Evolutionary conservation across 768 basidiomycete genomes (phyloP), one percentile per base, ranked within the genome.

Genomic region (Fistulinella prunicolor): DNA sequence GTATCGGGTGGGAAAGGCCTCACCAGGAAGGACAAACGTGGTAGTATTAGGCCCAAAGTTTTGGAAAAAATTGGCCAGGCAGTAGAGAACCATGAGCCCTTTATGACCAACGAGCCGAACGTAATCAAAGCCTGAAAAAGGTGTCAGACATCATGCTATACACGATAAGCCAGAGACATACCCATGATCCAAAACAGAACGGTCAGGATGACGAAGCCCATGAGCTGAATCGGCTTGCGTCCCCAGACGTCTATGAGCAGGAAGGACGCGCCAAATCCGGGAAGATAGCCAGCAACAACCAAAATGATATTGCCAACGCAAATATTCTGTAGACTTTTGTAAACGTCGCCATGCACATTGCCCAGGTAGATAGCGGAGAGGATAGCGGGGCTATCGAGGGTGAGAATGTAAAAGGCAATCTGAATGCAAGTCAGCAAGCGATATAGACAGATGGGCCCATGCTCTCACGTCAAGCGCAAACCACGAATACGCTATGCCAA

Each of bases 351-450:
- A 3, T 62, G 51, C 9, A 73, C 70, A 8, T 67, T 66, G 38
- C 86, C 88, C 63, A 57, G 52, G 46, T 81, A 79, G 62, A 89
- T 89, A 19, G 82, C 75, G 46, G 70, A 63, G 26, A 92, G 74
- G 52, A 92, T 83, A 61, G 82, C 80, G 35, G 77, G 72, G 1
- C 82, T 86, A 71, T 93, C 90, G 38, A 94, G 76, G 38, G 87
- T 84, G 26, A 94, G 76, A 38, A 86, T 86, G 67, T 93, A 92
- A 73, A 89, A 92, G 6, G 88, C 86, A 45, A 93, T 79, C 80
- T 86, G 38, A 21, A 52, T 36, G 14, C 30, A 36, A 8, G 34
- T 53, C 19, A 38, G 21, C 13, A 37, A 13, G 8, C 2, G 13
- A 32, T 14, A 32, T 32, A 14, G 30, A 10, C 19, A 32, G 12